A percentile compares a stretch with the other conserved stretches of the same genome.
Evolutionary conservation across 108 stramenopile species (phyloP).

Genomic region (Mayamaea pseudoterrestris): DNA sequence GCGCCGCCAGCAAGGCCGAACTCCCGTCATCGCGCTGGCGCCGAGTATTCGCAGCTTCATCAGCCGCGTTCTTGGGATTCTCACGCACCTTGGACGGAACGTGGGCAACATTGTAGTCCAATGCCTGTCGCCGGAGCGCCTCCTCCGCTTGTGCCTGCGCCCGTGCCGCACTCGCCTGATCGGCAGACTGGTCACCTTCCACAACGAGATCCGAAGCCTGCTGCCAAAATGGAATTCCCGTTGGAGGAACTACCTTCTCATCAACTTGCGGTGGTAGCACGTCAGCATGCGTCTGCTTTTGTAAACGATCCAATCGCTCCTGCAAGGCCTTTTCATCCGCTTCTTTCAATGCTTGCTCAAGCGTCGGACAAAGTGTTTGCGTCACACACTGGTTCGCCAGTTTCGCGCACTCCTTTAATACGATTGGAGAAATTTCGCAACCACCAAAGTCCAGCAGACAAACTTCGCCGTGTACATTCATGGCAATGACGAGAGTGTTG

Average conservation of each 20-base stretch:
- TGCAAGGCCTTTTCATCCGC: slow-evolving; percentile 58
- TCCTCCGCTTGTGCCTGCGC: slow-evolving; percentile 45
- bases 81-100: slow-evolving; percentile 58
- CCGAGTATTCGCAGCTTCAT: neutral
- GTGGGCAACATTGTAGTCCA: slow-evolving; percentile 68
- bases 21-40: slow-evolving; percentile 4
- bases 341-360: slow-evolving; percentile 50
- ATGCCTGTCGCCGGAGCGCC: slow-evolving; percentile 45
- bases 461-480: slow-evolving; percentile 83
- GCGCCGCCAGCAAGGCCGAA: slow-evolving; percentile 36
- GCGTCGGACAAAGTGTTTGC: slow-evolving; percentile 38
- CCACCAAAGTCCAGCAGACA: slow-evolving; percentile 78
- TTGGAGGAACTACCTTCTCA: neutral
- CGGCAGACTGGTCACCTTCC: neutral
- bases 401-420: slow-evolving; percentile 39
- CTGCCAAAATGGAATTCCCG: neutral
- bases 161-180: too few relatives aligned
- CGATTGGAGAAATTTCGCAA: slow-evolving; percentile 40
- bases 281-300: slow-evolving; percentile 9
- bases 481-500: slow-evolving; percentile 48
- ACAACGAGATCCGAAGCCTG: neutral
- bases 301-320: slow-evolving; percentile 47
- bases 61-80: slow-evolving; percentile 15
- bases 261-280: neutral
- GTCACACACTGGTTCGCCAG: slow-evolving; percentile 28